These are phyloP conservation scores for Arachnomyces sp. DNA, from an alignment of 2,329 filamentous ascomycete genomes.

Conservation along the genomic window DNA sequence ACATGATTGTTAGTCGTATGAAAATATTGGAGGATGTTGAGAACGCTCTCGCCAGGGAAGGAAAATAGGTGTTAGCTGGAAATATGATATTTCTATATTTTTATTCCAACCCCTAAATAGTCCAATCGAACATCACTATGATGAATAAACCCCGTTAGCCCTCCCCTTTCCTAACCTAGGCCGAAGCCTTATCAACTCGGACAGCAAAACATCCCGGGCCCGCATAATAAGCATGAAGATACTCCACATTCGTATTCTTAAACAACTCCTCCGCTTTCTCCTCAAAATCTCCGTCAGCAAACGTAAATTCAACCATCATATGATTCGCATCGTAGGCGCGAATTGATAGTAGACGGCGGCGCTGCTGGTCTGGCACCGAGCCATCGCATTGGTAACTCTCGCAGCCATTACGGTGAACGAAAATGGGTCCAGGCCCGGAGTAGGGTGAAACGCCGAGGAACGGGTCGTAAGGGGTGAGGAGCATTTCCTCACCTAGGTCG, in stretches of 20 bases:
- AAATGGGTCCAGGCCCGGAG: constrained; percentile 2
- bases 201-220: constrained; percentile 8
- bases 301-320: constrained; percentile 4
- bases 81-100: too few species aligned
- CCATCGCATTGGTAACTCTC: background rate
- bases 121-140: too few species aligned
- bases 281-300: constrained; percentile 5
- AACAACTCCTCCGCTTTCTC: background rate
- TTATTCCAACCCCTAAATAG: too few species aligned
- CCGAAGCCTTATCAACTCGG: background rate
- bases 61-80: too few species aligned
- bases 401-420: constrained; percentile 3
- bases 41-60: too few species aligned
- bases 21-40: background rate
- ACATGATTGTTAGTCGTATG: constrained; percentile 29
- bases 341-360: background rate
- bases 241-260: background rate
- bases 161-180: too few species aligned
- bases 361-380: background rate
- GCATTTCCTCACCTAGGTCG: constrained; percentile 1
- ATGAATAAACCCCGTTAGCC: too few species aligned
- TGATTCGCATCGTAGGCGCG: constrained; percentile 2
- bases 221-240: constrained; percentile 6
- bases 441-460: constrained; percentile 4
- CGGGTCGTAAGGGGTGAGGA: constrained; percentile 4